Evolutionary conservation across 257 asterid species (phyloP), one percentile per base, ranked within the genome.

Genomic region (Asclepias syriaca): DNA sequence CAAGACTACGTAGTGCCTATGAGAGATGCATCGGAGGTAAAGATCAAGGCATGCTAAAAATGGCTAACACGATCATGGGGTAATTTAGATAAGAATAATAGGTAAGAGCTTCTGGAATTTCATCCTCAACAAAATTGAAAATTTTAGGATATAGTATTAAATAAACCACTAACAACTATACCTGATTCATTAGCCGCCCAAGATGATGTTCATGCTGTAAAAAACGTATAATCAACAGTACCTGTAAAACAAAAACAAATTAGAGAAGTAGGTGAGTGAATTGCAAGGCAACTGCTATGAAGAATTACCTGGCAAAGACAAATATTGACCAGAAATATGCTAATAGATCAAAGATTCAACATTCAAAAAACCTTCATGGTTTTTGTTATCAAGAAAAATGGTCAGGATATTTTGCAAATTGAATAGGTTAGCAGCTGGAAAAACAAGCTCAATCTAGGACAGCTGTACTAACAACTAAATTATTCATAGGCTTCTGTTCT

Each of bases 201-300:
- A 90, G 94, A 82, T 95, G 99, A 89, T 88, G 98, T 83, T 90
- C 98, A 78, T 95, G 98, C 91, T 95, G 99, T 84, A 95, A 87
- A 81, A 90, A 95, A 66, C 98, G 97, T 56, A 93, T 90, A 78
- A 95, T 90, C 84, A 92, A 73, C 60, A 95, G 73, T 71, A 89
- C 84, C 99, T 94, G 89, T 75, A 74, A 73, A 81, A 80, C 50
- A 74, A 57, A 49, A 69, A 74, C 75, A 57, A 27, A 16, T 63
- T 63, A 63, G 48, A 63, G 68, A 16, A 16, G 68, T 63, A 15
- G 15, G 15, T 22, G 39, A 63, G 1, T 37, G 80, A 81, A 72
- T 72, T 66, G 50, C 81, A 74, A 40, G 6, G 5, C 45, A 15
- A 61, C 4, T 27, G 43, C 10, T 61, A 15, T 2, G 24, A 34